phyloP scores from a whole-genome alignment of 306 rosid species.

The Quercus aquifolioides region DNA sequence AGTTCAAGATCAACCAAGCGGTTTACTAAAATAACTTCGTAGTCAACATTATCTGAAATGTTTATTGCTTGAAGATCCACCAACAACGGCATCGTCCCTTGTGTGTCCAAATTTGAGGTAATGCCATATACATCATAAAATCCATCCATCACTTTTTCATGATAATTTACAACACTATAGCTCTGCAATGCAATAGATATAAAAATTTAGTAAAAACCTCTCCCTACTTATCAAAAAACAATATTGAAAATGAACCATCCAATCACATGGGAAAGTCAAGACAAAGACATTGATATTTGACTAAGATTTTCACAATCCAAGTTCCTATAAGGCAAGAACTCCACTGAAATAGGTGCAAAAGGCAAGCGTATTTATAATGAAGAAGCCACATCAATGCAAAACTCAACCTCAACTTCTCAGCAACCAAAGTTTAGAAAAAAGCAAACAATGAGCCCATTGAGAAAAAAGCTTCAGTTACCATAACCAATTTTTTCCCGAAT shows the following conservation, averaged over 20 bases:
- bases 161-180: constrained; percentile 78
- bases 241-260: neutral
- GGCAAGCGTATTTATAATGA: neutral
- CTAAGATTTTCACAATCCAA: neutral
- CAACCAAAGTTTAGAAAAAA: neutral
- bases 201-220: constrained; percentile 25
- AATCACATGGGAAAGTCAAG: neutral
- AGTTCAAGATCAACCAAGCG: constrained; percentile 65
- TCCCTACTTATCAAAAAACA: neutral
- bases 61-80: constrained; percentile 66
- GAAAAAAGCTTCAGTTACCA: neutral
- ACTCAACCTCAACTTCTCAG: neutral
- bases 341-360: neutral
- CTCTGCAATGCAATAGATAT: constrained; percentile 53
- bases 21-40: constrained; percentile 82
- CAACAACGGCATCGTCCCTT: constrained; percentile 92
- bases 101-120: constrained; percentile 52
- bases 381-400: neutral
- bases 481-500: neutral
- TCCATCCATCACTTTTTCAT: constrained; percentile 90
- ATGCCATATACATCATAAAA: constrained; percentile 87
- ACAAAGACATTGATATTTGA: neutral
- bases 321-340: neutral
- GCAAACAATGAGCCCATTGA: neutral
- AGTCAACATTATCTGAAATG: constrained; percentile 58